These are phyloP conservation scores for Onygenales sp. DNA, from an alignment of 2,329 filamentous ascomycete genomes.

Conservation along the genomic window DNA sequence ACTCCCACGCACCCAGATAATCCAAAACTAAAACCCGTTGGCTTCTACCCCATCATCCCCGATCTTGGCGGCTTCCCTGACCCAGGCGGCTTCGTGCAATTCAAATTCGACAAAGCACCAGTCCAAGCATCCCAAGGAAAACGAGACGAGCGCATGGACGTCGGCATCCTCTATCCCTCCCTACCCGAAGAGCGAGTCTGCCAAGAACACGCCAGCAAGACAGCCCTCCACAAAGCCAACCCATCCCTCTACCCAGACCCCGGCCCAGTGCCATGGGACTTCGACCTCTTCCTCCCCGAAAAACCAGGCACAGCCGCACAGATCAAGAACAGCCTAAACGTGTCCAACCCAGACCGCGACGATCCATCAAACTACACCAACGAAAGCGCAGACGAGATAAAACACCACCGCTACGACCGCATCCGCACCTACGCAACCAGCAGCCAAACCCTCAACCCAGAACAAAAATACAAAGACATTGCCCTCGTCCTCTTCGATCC, in stretches of 20 bases:
- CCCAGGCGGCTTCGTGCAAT: slow-evolving; percentile 48
- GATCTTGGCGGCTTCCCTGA: slow-evolving; percentile 53
- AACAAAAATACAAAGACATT: slow-evolving; percentile 47
- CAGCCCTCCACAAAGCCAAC: slow-evolving; percentile 39
- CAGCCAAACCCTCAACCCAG: slow-evolving; percentile 41
- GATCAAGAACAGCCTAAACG: slow-evolving; percentile 48
- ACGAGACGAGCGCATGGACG: slow-evolving; percentile 52
- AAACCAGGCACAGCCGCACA: slow-evolving; percentile 37
- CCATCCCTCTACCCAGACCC: slow-evolving; percentile 42
- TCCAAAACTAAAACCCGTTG: slow-evolving; percentile 46
- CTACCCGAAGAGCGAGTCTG: slow-evolving; percentile 39
- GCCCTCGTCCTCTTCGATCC: slow-evolving; percentile 51
- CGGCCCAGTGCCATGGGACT: slow-evolving; percentile 46
- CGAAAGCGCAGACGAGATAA: slow-evolving; percentile 30
- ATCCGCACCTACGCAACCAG: slow-evolving; percentile 53
- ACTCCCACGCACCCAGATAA: slow-evolving; percentile 51
- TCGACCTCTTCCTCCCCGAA: slow-evolving; percentile 50
- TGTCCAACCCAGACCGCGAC: slow-evolving; percentile 44
- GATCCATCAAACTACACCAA: slow-evolving; percentile 41
- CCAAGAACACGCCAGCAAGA: slow-evolving; percentile 40
- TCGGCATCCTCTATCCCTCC: slow-evolving; percentile 46
- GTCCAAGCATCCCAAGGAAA: slow-evolving; percentile 36
- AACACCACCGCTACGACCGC: slow-evolving; percentile 46
- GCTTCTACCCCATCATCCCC: slow-evolving; percentile 51
- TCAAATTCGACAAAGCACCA: slow-evolving; percentile 54